Evolutionary conservation across 352 stramenopile genomes (phyloP).

Genomic region (Phytophthora colocasiae): DNA sequence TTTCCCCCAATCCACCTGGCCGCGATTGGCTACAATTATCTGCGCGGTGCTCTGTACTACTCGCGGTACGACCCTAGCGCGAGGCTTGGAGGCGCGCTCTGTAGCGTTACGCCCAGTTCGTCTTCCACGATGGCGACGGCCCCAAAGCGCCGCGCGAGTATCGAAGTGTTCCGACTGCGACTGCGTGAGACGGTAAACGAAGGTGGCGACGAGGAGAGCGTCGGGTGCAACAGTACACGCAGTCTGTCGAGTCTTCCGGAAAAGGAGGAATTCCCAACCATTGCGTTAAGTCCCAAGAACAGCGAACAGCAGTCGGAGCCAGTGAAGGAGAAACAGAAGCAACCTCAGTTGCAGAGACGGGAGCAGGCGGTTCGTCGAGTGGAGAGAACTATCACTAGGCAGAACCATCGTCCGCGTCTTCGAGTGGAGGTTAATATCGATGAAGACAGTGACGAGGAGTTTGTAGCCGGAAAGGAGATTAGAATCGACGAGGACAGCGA

Average conservation of each 20-base stretch:
- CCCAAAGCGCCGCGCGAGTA: slow-evolving; percentile 42
- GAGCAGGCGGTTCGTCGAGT: neutral
- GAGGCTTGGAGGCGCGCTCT: neutral
- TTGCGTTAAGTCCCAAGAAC: slow-evolving; percentile 2
- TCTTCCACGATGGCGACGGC: slow-evolving; percentile 22
- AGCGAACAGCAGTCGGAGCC: neutral
- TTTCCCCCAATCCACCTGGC: slow-evolving; percentile 25
- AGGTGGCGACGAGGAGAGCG: slow-evolving; percentile 44
- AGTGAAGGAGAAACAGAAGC: neutral
- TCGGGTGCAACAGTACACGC: slow-evolving; percentile 16
- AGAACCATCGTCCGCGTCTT: neutral
- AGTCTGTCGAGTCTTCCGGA: slow-evolving; percentile 34
- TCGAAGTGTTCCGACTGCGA: slow-evolving; percentile 75
- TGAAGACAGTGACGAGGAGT: slow-evolving; percentile 29
- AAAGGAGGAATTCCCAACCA: slow-evolving; percentile 8
- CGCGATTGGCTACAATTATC: slow-evolving; percentile 22
- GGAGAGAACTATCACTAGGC: slow-evolving; percentile 2
- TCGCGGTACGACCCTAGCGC: slow-evolving; percentile 3
- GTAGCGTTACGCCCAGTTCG: too few relatives aligned
- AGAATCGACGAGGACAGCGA: slow-evolving; percentile 29
- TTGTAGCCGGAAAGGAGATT: slow-evolving; percentile 23
- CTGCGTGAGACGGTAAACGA: slow-evolving; percentile 76
- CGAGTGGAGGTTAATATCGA: slow-evolving; percentile 30
- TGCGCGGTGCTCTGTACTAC: slow-evolving; percentile 15
- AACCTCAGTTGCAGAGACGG: slow-evolving; percentile 8